Percentiles rank a stretch among this genome's conserved stretches.
Conservation (phyloP, 306 rosid genomes). For the Vigna trinervia region DNA sequence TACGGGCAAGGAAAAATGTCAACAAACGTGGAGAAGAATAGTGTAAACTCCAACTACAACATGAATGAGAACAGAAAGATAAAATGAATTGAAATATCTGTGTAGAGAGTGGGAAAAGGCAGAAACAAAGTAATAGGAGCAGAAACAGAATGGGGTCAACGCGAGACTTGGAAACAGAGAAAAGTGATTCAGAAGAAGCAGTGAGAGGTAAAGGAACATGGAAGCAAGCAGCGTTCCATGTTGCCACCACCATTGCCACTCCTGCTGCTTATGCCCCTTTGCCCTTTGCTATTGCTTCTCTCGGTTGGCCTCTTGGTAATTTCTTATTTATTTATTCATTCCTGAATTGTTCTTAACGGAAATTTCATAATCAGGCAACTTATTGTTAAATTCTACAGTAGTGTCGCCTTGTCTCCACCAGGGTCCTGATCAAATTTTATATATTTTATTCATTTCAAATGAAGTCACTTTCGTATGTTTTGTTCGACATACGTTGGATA, state of each 20-base stretch:
- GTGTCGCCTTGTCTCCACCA: neutral
- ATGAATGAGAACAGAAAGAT: neutral
- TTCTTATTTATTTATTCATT: neutral
- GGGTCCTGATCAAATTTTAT: neutral
- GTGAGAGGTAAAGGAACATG: slow-evolving; percentile 61
- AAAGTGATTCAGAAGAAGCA: slow-evolving; percentile 6
- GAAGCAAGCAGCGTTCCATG: slow-evolving; percentile 82
- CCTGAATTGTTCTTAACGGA: no score
- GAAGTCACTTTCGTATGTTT: neutral
- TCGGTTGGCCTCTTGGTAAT: slow-evolving; percentile 77
- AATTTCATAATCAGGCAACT: neutral
- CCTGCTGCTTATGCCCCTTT: slow-evolving; percentile 85
- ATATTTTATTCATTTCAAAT: neutral
- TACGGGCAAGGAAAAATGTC: slow-evolving; percentile 30
- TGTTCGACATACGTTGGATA: neutral
- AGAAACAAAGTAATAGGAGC: slow-evolving; percentile 3
- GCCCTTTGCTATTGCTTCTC: slow-evolving; percentile 85
- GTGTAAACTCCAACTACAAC: neutral
- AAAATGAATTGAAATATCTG: neutral
- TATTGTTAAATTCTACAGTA: neutral
- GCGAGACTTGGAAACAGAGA: neutral
- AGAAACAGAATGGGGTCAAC: slow-evolving; percentile 40
- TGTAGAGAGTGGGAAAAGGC: neutral
- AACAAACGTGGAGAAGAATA: neutral
- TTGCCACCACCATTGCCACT: slow-evolving; percentile 81